These are phyloP conservation scores for Aspergillus egyptiacus DNA, from an alignment of 495 filamentous ascomycete genomes.

Conservation along the genomic window DNA sequence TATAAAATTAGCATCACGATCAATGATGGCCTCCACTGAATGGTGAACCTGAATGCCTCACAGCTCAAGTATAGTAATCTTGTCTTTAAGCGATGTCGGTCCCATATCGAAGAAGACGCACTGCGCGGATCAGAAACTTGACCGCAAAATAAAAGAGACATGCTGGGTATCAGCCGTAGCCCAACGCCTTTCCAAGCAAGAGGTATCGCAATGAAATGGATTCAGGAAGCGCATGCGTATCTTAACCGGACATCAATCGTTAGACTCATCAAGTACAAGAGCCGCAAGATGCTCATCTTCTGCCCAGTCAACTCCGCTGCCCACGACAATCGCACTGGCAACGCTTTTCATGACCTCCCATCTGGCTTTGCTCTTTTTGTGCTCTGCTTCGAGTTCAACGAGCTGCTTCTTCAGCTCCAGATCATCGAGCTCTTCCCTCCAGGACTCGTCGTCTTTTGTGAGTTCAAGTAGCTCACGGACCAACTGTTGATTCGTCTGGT, in stretches of 20 bases:
- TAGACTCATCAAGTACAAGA: constrained; percentile 70
- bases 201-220: not conserved
- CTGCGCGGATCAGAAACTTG: not conserved
- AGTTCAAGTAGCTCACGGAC: constrained; percentile 55
- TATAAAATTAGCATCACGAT: not conserved
- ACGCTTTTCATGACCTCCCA: constrained; percentile 73
- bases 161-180: constrained; percentile 5
- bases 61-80: too few species aligned
- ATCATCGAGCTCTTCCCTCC: constrained; percentile 46
- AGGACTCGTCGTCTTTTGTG: constrained; percentile 49
- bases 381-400: constrained; percentile 47
- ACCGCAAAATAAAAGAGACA: not conserved
- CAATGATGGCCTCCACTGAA: not conserved
- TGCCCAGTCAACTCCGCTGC: constrained; percentile 81
- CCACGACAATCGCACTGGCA: constrained; percentile 66
- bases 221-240: not conserved
- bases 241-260: constrained; percentile 33
- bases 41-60: too few species aligned
- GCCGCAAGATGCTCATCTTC: constrained; percentile 60
- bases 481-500: constrained; percentile 56
- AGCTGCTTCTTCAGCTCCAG: constrained; percentile 47
- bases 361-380: constrained; percentile 50
- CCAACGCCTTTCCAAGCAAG: constrained; percentile 15
- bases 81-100: too few species aligned
- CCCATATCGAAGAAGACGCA: too few species aligned